Evolutionary conservation across 495 filamentous ascomycete genomes (phyloP).

Genomic region (Achaetomiella virescens): DNA sequence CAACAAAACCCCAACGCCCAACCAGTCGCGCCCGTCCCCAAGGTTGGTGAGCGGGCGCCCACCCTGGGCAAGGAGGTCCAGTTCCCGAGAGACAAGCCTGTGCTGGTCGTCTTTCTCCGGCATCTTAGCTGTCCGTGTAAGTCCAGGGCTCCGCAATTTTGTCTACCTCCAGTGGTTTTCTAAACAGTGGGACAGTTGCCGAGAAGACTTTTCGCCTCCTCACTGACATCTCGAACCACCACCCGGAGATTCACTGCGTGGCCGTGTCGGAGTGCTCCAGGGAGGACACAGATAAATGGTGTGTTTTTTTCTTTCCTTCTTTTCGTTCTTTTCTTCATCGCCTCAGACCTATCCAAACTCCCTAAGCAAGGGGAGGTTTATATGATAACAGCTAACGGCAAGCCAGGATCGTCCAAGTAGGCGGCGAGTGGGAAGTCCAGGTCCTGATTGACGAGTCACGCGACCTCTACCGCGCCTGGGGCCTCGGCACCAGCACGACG

Average conservation of each 20-base stretch:
- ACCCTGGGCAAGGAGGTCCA: constrained; percentile 20
- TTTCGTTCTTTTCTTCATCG: background rate
- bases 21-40: constrained; percentile 29
- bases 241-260: constrained; percentile 49
- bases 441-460: constrained; percentile 50
- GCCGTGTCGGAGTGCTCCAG: constrained; percentile 53
- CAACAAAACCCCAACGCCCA: background rate
- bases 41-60: constrained; percentile 46
- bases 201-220: constrained; percentile 8
- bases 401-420: constrained; percentile 45
- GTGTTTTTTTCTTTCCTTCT: background rate
- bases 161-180: background rate
- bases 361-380: background rate
- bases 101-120: constrained; percentile 51
- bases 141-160: constrained; percentile 12
- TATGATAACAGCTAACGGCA: background rate
- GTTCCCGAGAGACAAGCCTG: constrained; percentile 43
- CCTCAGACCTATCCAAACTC: background rate
- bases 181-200: background rate
- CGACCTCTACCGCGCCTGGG: constrained; percentile 48
- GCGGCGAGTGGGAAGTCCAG: constrained; percentile 46
- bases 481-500: constrained; percentile 44
- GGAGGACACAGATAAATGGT: constrained; percentile 48
- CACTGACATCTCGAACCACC: constrained; percentile 22
- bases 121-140: constrained; percentile 59